phyloP scores from a whole-genome alignment of 768 basidiomycete species.

The Fomitopsis pulvina region DNA sequence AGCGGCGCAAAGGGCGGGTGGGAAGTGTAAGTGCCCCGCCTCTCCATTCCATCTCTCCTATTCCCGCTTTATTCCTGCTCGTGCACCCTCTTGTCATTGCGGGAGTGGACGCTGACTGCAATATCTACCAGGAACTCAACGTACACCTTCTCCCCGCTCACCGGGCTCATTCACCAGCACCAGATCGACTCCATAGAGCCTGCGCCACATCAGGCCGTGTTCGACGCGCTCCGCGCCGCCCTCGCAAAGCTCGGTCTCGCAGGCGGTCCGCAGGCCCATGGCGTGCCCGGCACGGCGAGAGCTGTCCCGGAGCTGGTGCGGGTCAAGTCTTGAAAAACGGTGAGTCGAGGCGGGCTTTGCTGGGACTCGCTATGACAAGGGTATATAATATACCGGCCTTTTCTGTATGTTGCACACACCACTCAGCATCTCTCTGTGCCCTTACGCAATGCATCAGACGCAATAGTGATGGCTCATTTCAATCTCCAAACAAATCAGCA shows the following conservation, averaged over 20 bases:
- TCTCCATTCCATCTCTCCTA: not conserved
- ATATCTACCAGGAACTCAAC: conserved; percentile 62
- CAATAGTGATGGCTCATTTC: no score
- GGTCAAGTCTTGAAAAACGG: no score
- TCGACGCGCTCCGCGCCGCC: conserved; percentile 42
- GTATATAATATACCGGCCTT: no score
- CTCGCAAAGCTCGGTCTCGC: conserved; percentile 13
- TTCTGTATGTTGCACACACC: no score
- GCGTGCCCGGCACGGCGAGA: not conserved
- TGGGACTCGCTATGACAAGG: no score
- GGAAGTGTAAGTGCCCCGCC: conserved; percentile 51
- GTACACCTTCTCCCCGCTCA: conserved; percentile 63
- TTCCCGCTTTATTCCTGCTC: not conserved
- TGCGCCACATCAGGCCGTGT: conserved; percentile 65
- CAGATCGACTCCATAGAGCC: conserved; percentile 72
- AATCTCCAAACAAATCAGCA: no score
- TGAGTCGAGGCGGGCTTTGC: no score
- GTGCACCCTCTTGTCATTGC: not conserved
- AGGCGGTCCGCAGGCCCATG: not conserved
- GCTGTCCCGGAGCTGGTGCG: no score
- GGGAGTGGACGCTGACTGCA: no score
- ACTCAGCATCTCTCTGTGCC: no score
- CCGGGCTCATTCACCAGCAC: conserved; percentile 60
- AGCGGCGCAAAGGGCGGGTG: conserved; percentile 59
- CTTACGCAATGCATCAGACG: no score